Percentiles rank a stretch among this genome's conserved stretches.
Evolutionary conservation across 768 basidiomycete genomes (phyloP).

Genomic region (Suillus variegatus): DNA sequence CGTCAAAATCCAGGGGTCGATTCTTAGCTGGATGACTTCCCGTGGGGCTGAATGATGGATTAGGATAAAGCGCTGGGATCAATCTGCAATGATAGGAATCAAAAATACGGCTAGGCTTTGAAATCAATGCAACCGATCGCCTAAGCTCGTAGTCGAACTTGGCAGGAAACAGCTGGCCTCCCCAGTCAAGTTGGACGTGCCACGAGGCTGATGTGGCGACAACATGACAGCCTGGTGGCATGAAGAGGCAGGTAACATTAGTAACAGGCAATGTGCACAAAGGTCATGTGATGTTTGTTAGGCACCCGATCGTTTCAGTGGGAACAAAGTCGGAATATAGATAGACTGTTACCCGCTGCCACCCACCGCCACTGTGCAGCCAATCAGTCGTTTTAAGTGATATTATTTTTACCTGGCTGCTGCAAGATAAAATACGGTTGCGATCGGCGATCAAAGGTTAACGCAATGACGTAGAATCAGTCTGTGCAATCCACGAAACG

Average conservation of each 20-base stretch:
- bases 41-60: background rate
- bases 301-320: background rate
- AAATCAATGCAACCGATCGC: background rate
- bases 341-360: too few relatives aligned
- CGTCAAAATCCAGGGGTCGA: background rate
- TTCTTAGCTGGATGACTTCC: background rate
- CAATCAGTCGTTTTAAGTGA: background rate
- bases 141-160: background rate
- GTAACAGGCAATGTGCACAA: background rate
- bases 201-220: background rate
- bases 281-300: background rate
- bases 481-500: background rate
- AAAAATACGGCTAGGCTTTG: background rate
- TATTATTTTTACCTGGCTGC: background rate
- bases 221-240: background rate
- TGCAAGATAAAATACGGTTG: background rate
- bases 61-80: background rate
- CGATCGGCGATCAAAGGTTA: background rate
- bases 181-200: background rate
- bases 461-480: conserved; percentile 1
- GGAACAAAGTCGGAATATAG: background rate
- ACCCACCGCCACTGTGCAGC: background rate
- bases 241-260: background rate
- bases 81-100: background rate
- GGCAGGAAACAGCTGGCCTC: background rate